Conservation (phyloP, 495 filamentous ascomycete genomes). For the Polyplosphaeria fusca region DNA sequence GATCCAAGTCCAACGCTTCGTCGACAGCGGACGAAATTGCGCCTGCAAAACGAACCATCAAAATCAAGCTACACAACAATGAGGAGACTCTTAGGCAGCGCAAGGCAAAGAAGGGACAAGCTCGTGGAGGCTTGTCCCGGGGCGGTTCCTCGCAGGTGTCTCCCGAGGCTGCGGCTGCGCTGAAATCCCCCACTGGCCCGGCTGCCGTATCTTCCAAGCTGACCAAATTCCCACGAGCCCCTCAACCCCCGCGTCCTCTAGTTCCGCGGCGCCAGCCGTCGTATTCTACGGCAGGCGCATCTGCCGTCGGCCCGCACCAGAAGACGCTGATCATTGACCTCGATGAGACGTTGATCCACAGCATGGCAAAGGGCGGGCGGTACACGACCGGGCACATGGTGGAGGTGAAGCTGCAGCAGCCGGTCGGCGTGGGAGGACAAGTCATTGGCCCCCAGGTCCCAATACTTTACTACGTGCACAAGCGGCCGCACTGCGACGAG, state of each 20-base stretch:
- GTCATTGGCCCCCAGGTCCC: conserved; percentile 83
- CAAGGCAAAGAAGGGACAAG: conserved; percentile 44
- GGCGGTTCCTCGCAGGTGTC: conserved; percentile 34
- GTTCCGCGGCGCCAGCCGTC: conserved; percentile 83
- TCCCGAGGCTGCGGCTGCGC: conserved; percentile 47
- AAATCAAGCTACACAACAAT: conserved; percentile 85
- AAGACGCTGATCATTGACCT: conserved; percentile 95
- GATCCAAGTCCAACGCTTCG: conserved; percentile 51
- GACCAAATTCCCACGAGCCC: conserved; percentile 85
- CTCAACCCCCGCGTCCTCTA: conserved; percentile 82
- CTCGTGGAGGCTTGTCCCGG: conserved; percentile 26
- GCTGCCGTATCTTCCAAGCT: conserved; percentile 65
- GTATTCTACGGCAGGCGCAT: conserved; percentile 57
- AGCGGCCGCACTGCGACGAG: conserved; percentile 93
- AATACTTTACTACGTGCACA: conserved; percentile 98
- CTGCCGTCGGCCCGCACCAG: conserved; percentile 52
- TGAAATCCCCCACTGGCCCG: conserved; percentile 86
- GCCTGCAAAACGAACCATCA: conserved; percentile 73
- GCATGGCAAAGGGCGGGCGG: conserved; percentile 89
- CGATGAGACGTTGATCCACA: conserved; percentile 96
- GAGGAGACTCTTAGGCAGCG: conserved; percentile 68
- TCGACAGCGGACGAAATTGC: conserved; percentile 56
- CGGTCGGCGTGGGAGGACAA: conserved; percentile 58
- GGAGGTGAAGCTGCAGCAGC: conserved; percentile 80
- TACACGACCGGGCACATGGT: conserved; percentile 99